phyloP scores from a whole-genome alignment of 169 alveolate species.

The Eimeria sp. region DNA sequence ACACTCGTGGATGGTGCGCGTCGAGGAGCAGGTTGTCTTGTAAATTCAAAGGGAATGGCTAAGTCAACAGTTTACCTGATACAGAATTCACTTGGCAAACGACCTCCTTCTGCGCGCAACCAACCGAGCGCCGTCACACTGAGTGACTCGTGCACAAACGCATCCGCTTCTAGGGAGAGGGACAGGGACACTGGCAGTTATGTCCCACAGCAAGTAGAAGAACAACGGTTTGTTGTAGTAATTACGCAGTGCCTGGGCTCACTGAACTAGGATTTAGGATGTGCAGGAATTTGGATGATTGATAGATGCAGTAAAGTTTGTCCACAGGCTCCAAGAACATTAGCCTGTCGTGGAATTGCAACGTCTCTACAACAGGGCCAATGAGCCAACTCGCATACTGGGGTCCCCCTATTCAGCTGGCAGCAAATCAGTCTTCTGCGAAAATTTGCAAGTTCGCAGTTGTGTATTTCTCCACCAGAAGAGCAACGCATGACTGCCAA shows the following conservation, averaged over 20 bases:
- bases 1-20: too few species aligned
- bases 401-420: not conserved
- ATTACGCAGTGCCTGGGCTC: not conserved
- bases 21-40: not conserved
- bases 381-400: not conserved
- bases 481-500: not conserved
- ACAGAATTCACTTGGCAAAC: constrained; percentile 22
- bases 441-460: not conserved
- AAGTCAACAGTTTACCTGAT: not conserved
- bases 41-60: not conserved
- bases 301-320: constrained; percentile 46
- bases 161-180: not conserved
- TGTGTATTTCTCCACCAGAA: not conserved
- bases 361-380: not conserved
- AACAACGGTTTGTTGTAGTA: not conserved
- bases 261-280: constrained; percentile 32
- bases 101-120: constrained; percentile 19
- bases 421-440: not conserved
- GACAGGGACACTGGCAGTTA: not conserved
- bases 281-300: constrained; percentile 58
- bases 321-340: constrained; percentile 59
- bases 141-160: not conserved
- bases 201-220: not conserved
- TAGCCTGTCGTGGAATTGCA: constrained; percentile 14
- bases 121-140: not conserved